Conservation (phyloP, 2,329 filamentous ascomycete species). For the Arthrinium puccinioides region DNA sequence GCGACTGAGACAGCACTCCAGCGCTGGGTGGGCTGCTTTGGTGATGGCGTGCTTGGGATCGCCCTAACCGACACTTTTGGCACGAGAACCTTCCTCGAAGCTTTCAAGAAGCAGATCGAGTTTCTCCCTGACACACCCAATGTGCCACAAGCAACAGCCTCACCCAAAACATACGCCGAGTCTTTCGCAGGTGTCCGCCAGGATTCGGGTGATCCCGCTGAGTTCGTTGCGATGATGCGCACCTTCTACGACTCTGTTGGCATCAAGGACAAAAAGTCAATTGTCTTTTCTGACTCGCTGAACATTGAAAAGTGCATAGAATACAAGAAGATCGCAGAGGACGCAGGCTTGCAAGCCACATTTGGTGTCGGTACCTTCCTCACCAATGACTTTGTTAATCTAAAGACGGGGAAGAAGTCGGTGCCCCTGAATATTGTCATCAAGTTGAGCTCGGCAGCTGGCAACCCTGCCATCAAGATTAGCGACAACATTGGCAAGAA, state of each 20-base stretch:
- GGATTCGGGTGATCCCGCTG: conserved; percentile 78
- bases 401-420: conserved; percentile 71
- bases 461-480: conserved; percentile 82
- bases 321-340: conserved; percentile 79
- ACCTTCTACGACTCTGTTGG: conserved; percentile 72
- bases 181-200: conserved; percentile 80
- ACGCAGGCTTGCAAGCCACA: conserved; percentile 71
- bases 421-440: conserved; percentile 95
- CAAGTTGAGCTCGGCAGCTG: conserved; percentile 81
- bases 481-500: conserved; percentile 91
- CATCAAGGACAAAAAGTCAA: conserved; percentile 73
- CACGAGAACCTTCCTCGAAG: conserved; percentile 77
- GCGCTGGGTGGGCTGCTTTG: conserved; percentile 90
- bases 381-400: conserved; percentile 84
- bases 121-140: conserved; percentile 32
- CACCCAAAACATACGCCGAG: conserved; percentile 64
- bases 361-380: conserved; percentile 96
- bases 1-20: conserved; percentile 79
- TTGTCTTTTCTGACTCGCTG: conserved; percentile 94
- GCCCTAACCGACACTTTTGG: conserved; percentile 96
- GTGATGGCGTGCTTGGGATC: conserved; percentile 74
- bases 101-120: conserved; percentile 63
- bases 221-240: conserved; percentile 72
- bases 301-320: conserved; percentile 86
- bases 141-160: conserved; percentile 25